These are phyloP conservation scores for Rhodotorula mucilaginosa DNA, from an alignment of 1,284 basidiomycete genomes.

Conservation along the genomic window DNA sequence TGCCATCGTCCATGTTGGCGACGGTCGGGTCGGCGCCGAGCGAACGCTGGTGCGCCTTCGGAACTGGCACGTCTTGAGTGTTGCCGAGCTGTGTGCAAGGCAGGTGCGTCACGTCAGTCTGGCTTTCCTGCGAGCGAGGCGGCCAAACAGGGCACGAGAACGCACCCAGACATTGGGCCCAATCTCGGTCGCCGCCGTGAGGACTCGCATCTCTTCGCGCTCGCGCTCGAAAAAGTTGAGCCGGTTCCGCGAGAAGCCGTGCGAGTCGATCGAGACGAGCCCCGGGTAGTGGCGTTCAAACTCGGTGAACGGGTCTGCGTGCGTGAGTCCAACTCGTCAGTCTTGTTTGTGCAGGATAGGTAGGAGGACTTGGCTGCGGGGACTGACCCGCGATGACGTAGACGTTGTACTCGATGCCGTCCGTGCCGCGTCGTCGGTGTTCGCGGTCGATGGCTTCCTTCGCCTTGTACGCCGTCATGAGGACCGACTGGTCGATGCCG, in stretches of 20 bases:
- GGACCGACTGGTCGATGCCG: conserved; percentile 55
- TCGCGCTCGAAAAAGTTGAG: conserved; percentile 60
- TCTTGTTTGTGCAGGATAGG: not conserved
- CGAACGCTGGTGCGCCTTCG: conserved; percentile 11
- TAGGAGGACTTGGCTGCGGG: not conserved
- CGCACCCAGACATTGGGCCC: conserved; percentile 58
- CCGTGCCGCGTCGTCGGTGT: conserved; percentile 42
- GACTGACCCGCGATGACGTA: conserved; percentile 70
- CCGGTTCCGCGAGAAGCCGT: conserved; percentile 51
- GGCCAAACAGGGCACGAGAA: not conserved
- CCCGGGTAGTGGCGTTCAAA: conserved; percentile 55
- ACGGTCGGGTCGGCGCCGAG: conserved; percentile 57
- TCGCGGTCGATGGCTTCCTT: conserved; percentile 56
- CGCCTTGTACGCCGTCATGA: conserved; percentile 51
- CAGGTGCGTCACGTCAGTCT: too few relatives aligned
- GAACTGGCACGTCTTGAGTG: conserved; percentile 68
- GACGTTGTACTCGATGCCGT: conserved; percentile 73
- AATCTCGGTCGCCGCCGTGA: conserved; percentile 82
- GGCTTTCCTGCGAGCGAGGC: not conserved
- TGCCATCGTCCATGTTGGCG: conserved; percentile 51
- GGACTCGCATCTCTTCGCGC: conserved; percentile 81
- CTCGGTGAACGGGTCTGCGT: conserved; percentile 56
- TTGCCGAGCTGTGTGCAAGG: conserved; percentile 61
- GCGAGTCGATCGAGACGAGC: conserved; percentile 56
- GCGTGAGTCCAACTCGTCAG: not conserved